Evolutionary conservation across 2,329 filamentous ascomycete genomes (phyloP).

Genomic region (Arthrobotrys conoides): DNA sequence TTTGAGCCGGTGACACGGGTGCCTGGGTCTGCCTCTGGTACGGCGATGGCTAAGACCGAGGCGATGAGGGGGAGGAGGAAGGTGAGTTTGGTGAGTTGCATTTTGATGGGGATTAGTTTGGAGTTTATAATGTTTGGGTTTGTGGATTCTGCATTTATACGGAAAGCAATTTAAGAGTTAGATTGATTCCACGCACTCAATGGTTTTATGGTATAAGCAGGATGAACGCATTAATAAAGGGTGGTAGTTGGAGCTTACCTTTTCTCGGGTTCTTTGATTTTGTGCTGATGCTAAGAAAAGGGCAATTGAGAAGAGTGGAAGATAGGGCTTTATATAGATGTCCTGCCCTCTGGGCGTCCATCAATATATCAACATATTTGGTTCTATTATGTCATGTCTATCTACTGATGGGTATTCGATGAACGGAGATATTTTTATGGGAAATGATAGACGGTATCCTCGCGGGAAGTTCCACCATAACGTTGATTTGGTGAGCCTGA

Average conservation of each 20-base stretch:
- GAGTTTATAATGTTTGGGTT: background rate
- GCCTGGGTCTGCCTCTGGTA: constrained; percentile 34
- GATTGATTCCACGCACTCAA: too few species aligned
- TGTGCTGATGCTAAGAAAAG: background rate
- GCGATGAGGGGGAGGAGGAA: constrained; percentile 22
- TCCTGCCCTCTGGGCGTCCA: background rate
- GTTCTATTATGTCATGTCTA: background rate
- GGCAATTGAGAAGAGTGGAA: background rate
- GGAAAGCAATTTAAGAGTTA: too few species aligned
- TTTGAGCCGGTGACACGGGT: constrained; percentile 17
- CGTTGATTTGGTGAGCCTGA: background rate
- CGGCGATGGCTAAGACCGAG: constrained; percentile 13
- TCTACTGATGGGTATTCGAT: too few species aligned
- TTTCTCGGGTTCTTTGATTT: background rate
- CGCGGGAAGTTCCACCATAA: constrained; percentile 6
- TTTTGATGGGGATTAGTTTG: background rate
- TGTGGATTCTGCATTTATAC: background rate
- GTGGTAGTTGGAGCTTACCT: background rate
- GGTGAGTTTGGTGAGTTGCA: constrained; percentile 31
- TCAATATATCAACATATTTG: background rate
- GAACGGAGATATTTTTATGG: too few species aligned
- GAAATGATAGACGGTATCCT: background rate
- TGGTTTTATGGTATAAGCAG: too few species aligned
- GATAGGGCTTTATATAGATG: constrained; percentile 10
- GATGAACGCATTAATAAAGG: too few species aligned